Base-by-base conservation (phyloP, 2,329 filamentous ascomycete genomes). In the Daldinia eschscholtzii region DNA sequence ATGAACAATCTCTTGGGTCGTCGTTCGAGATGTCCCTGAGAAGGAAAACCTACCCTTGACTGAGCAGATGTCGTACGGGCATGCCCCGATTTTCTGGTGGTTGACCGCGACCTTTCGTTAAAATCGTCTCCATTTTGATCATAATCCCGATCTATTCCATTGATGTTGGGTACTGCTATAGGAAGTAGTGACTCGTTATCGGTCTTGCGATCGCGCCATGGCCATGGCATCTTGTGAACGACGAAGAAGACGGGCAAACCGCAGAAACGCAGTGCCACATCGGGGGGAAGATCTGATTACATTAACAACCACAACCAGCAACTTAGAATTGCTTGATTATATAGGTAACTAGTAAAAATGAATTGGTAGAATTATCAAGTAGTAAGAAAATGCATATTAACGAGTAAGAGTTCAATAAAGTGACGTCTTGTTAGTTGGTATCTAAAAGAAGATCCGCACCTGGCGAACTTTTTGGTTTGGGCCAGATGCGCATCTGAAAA, bases 21-120 rank as follows among this genome's bases (percentile, higher is more conserved):
- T 23, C 30, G n/a, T 39, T 62, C 30, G 48, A 55, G 33, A 35
- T 13, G 42, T 33, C 23, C 28, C 6, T 56, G 15, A 42, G 46
- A 53, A 26, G 62, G 20, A 46, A 65, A 60, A 60, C 82, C 79
- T 80, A 88, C 87, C 75, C 85, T 83, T 72, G 86, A 87, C 75
- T 88, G 85, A 46, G 85, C 83, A 44, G 87, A 88, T 6, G 85
- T 87, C 6, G 85, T 85, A 65, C 86, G 81, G 56, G 75, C 75
- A 78, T 85, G 83, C 26, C 80, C 72, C 26, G 74, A 71, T 61
- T 72, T 76, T 39, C 76, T 74, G 15, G 78, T 77, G 42, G 72
- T 73, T 4, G 81, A 77, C 67, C 77, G 78, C 35, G 81, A 76
- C 50, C 77, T 76, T 57, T 80, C 78, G 18, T 70, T 74, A 23